phyloP scores from a whole-genome alignment of 192 early-diverging fungal genomes.

The Dissophora ornata region DNA sequence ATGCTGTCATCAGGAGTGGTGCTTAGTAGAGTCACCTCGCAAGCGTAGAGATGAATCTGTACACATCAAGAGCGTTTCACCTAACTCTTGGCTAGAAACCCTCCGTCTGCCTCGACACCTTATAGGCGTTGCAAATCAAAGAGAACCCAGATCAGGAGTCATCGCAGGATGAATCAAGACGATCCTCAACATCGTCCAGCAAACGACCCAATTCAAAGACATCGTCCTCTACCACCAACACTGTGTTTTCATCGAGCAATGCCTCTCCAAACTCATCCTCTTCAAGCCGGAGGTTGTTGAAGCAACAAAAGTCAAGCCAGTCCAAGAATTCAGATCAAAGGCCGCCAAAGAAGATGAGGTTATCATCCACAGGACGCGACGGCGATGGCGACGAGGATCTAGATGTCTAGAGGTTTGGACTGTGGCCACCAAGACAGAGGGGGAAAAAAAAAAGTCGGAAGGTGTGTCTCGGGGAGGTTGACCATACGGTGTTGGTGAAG shows the following conservation, averaged over 20 bases:
- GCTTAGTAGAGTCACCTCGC: too few relatives aligned
- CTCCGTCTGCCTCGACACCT: too few relatives aligned
- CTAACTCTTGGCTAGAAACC: too few relatives aligned
- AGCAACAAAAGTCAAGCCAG: conserved; percentile 39
- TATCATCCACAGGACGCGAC: conserved; percentile 45
- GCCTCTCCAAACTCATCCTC: conserved; percentile 23
- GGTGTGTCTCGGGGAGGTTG: too few relatives aligned
- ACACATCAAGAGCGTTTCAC: too few relatives aligned
- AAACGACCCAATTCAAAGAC: conserved; percentile 33
- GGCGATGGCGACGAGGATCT: conserved; percentile 48
- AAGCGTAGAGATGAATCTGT: too few relatives aligned
- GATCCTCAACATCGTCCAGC: conserved; percentile 19
- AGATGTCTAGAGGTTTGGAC: conserved; percentile 44
- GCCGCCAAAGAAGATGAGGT: conserved; percentile 45
- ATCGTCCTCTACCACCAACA: conserved; percentile 18
- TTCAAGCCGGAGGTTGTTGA: conserved; percentile 23
- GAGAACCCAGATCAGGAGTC: conserved; percentile 45
- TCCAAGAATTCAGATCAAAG: conserved; percentile 21
- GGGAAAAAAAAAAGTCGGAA: too few relatives aligned
- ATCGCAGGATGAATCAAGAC: conserved; percentile 47
- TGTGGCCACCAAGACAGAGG: too few relatives aligned
- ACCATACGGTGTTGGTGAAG: too few relatives aligned
- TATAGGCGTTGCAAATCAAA: conserved; percentile 48
- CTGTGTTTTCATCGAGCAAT: background rate
- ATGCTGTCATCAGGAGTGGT: background rate